Percentiles rank a stretch among this genome's conserved stretches.
Evolutionary conservation across 371 early-diverging fungal species (phyloP).

Genomic region (Lichtheimia ornata): DNA sequence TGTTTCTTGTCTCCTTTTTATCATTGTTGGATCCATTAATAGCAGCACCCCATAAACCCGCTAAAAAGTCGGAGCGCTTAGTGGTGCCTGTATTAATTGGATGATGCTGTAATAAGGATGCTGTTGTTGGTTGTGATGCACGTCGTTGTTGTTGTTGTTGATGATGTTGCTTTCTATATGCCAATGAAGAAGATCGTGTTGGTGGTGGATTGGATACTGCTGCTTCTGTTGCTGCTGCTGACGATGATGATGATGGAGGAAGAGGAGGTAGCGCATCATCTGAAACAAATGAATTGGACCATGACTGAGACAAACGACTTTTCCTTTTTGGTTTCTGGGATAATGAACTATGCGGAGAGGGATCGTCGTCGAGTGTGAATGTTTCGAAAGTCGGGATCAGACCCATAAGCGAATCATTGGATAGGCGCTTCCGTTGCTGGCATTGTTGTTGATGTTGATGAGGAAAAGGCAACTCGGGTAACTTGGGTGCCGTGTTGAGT

Average conservation of each 20-base stretch:
- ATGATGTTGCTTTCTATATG: slow-evolving; percentile 9
- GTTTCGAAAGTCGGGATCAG: slow-evolving; percentile 27
- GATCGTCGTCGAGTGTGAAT: slow-evolving; percentile 20
- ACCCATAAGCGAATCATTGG: slow-evolving; percentile 26
- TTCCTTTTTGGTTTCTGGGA: slow-evolving; percentile 9
- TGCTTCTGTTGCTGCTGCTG: background rate
- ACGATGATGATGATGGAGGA: slow-evolving; percentile 2
- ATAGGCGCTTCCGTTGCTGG: slow-evolving; percentile 13
- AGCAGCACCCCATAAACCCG: background rate
- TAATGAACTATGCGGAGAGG: background rate
- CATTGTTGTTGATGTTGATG: background rate
- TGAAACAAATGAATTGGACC: slow-evolving; percentile 9
- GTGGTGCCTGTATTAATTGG: background rate
- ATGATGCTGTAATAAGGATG: background rate
- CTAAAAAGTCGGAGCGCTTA: background rate
- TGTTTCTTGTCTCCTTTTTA: background rate
- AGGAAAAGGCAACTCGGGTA: slow-evolving; percentile 37
- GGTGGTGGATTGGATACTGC: slow-evolving; percentile 20
- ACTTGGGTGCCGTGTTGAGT: slow-evolving; percentile 35
- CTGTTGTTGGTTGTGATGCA: background rate
- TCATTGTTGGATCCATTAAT: background rate
- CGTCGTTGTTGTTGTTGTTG: background rate
- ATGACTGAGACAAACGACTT: slow-evolving; percentile 10
- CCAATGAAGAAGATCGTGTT: slow-evolving; percentile 25
- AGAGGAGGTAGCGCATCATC: slow-evolving; percentile 23